These are phyloP conservation scores for Botrytis squamosa DNA, from an alignment of 2,329 filamentous ascomycete genomes.

Conservation along the genomic window DNA sequence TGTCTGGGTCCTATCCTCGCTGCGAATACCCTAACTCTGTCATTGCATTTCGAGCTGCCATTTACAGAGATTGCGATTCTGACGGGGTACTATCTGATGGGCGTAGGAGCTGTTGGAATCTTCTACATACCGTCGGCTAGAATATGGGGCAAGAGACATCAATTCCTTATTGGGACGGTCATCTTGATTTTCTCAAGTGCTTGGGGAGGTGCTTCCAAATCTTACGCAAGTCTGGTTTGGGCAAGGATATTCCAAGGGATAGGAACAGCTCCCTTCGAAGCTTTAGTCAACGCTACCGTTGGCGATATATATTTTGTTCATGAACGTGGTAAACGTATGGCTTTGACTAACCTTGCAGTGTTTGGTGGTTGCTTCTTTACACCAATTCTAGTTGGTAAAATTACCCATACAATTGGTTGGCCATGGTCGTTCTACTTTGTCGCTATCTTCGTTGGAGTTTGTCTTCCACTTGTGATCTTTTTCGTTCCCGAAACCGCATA, in stretches of 20 bases:
- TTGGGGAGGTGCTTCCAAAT: constrained; percentile 69
- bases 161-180: constrained; percentile 75
- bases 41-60: constrained; percentile 59
- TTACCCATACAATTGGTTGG: constrained; percentile 75
- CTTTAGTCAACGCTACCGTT: constrained; percentile 82
- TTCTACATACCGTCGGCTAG: constrained; percentile 84
- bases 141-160: constrained; percentile 89
- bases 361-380: constrained; percentile 75
- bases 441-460: constrained; percentile 73
- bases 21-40: constrained; percentile 79
- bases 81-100: constrained; percentile 84
- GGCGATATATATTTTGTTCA: constrained; percentile 91
- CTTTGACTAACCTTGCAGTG: constrained; percentile 68
- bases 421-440: constrained; percentile 86
- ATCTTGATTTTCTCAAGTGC: constrained; percentile 71
- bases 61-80: constrained; percentile 79
- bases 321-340: constrained; percentile 83
- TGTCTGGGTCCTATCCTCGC: constrained; percentile 84
- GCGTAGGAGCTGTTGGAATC: constrained; percentile 76
- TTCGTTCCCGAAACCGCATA: constrained; percentile 86
- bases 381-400: constrained; percentile 86
- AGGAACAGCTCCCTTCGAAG: constrained; percentile 84
- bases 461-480: constrained; percentile 70
- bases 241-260: constrained; percentile 84
- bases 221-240: constrained; percentile 71